Conservation (phyloP, 768 basidiomycete genomes). For the Termitomyces heimii region DNA sequence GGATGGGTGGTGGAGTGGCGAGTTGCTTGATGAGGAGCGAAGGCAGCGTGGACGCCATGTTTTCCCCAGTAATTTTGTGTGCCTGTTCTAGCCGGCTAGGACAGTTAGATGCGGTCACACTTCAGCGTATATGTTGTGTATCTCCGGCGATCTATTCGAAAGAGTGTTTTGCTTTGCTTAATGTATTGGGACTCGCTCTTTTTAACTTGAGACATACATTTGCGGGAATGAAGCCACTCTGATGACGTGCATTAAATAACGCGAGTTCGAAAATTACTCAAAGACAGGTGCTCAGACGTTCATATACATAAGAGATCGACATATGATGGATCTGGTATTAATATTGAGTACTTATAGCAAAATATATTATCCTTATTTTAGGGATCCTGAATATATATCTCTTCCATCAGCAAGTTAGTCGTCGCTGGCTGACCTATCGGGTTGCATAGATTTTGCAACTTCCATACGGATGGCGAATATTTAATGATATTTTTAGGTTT, state of each 20-base stretch:
- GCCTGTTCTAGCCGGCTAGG: conserved; percentile 49
- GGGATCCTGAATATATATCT: neutral
- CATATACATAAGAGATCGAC: no score
- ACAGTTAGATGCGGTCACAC: neutral
- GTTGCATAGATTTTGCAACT: neutral
- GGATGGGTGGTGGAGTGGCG: conserved; percentile 98
- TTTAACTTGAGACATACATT: neutral
- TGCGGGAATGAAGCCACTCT: no score
- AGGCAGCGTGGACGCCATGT: conserved; percentile 67
- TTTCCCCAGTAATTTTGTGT: conserved; percentile 88
- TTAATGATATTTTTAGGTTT: neutral
- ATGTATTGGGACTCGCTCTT: neutral
- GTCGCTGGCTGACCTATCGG: no score
- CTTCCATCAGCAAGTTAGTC: neutral
- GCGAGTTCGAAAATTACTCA: no score
- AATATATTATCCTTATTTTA: no score
- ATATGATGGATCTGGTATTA: no score
- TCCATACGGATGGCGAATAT: neutral
- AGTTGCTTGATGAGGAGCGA: conserved; percentile 70
- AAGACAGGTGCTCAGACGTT: no score
- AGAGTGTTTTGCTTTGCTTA: neutral
- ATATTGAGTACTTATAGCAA: no score
- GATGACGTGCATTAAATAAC: neutral
- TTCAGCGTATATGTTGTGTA: neutral
- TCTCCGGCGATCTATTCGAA: neutral